Base-by-base conservation (phyloP, 2,329 filamentous ascomycete genomes). In the Zalaria obscura region DNA sequence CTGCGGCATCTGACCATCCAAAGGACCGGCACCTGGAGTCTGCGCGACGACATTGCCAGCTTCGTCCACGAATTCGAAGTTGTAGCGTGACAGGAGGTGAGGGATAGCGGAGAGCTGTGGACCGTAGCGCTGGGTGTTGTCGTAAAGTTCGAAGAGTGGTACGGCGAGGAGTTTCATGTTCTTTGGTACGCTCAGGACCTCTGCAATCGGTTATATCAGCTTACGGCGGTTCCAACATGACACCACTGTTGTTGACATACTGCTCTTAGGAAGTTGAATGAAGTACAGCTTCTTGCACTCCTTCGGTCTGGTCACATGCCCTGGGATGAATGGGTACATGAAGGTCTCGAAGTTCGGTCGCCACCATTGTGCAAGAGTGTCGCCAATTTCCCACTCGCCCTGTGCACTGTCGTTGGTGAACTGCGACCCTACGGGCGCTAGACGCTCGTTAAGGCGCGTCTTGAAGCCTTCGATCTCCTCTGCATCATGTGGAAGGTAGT, bases 281-380 rank as follows among this genome's bases (percentile, higher is more conserved):
- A 96, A 87, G 64, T 96, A 98, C 35, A 96, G 73, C 72, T 98
- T 98, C 72, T 98, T 98, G 69, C 89, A 94, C 68, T 98, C 91
- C 69, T 98, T 98, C 5, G 91, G 91, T 40, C 91, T 73, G 11
- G 89, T 95, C 47, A 95, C 86, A 65, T 98, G 91, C 11, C 88
- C 86, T 5, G 91, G 91, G 43, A 96, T 81, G 63, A 95, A 98
- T 1, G 91, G 91, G 61, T 98, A 98, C 87, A 98, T 95, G 71
- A 96, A 96, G 2, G 91, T 96, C 70, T 98, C 91, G 60, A 96
- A 95, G 69, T 96, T 98, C 41, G 91, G 91, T 44, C 91, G 75
- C 87, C 89, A 98, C 91, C 91, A 98, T 66, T 95, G 88, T 41
- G 91, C 89, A 43, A 98, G 72, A 38, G 88, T 94, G 60, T 96